Evolutionary conservation across 345 rosid species (phyloP), one percentile per base, ranked within the genome.

Genomic region (Stellera chamaejasme): DNA sequence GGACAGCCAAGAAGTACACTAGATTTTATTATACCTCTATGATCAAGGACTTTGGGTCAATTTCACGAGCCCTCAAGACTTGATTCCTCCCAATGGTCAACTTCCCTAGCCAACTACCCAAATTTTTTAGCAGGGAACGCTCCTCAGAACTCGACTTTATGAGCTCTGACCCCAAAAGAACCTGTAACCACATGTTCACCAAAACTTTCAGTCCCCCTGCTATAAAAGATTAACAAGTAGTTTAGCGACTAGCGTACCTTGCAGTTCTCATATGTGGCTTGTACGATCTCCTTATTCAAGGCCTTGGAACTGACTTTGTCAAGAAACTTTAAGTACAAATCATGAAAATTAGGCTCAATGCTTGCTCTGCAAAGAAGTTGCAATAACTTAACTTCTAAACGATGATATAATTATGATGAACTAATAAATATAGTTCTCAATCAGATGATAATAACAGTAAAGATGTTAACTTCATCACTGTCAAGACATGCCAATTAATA

Each of bases 21-120:
- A n/a, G 2, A 27, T 54, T 12, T 48, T 49, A 14, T 60, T 39
- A 11, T 62, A 93, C 99, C 97, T 93, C 99, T 16, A 90, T 79
- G 68, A 93, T 87, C 92, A 93, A 75, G 54, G 90, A 90, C 75
- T 93, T 93, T 41, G 99, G 99, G 79, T 90, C 99, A 65, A 93
- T 89, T 67, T 89, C 96, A 43, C 97, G 96, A 12, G 95, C 97
- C 79, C 92, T 77, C 54, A 93, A 51, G 49, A 93, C 99, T 59
- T 83, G 90, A 69, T 93, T 93, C 71, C 97, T 82, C 57, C 99
- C 99, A 32, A 93, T 90, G 42, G 99, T 93, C 61, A 93, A 79
- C 81, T 85, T 93, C 64, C 99, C 99, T 43, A 93, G 95, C 99
- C 99, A 93, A 72, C 99, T 93, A 61, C 97, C 97, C 77, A 93